phyloP scores from a whole-genome alignment of 2,329 filamentous ascomycete species.

The Epichloe sp. region DNA sequence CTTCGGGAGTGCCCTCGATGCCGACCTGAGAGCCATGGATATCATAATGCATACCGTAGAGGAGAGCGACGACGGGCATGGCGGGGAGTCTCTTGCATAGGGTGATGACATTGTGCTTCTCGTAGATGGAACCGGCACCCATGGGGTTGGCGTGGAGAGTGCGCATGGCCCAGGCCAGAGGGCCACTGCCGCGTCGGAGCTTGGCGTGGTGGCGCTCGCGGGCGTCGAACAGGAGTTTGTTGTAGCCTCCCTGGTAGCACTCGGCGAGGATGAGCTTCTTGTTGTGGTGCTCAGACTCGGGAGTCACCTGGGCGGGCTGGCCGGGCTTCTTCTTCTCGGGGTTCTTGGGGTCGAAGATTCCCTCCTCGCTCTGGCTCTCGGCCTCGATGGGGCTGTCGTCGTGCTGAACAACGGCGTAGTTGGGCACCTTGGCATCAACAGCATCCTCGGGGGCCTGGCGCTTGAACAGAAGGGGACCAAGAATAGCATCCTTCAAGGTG shows the following conservation, averaged over 20 bases:
- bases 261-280: slow-evolving; percentile 36
- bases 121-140: slow-evolving; percentile 60
- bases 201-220: slow-evolving; percentile 47
- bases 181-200: slow-evolving; percentile 48
- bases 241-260: slow-evolving; percentile 39
- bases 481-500: slow-evolving; percentile 47
- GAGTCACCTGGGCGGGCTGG: slow-evolving; percentile 5
- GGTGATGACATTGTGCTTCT: slow-evolving; percentile 55
- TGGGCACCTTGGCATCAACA: slow-evolving; percentile 47
- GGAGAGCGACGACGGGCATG: slow-evolving; percentile 43
- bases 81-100: slow-evolving; percentile 56
- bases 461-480: slow-evolving; percentile 50
- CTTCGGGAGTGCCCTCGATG: slow-evolving; percentile 11
- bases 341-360: slow-evolving; percentile 11
- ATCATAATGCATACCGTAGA: slow-evolving; percentile 72
- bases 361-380: slow-evolving; percentile 15
- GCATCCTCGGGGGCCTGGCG: slow-evolving; percentile 42
- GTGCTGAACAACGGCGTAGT: slow-evolving; percentile 67
- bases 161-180: slow-evolving; percentile 75
- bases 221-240: slow-evolving; percentile 44
- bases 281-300: slow-evolving; percentile 26
- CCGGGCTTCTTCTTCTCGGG: not conserved
- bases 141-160: slow-evolving; percentile 61
- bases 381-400: slow-evolving; percentile 28
- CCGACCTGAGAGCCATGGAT: slow-evolving; percentile 41